These are phyloP conservation scores for Coemansia sp. DNA, from an alignment of 371 early-diverging fungal species.

Conservation along the genomic window DNA sequence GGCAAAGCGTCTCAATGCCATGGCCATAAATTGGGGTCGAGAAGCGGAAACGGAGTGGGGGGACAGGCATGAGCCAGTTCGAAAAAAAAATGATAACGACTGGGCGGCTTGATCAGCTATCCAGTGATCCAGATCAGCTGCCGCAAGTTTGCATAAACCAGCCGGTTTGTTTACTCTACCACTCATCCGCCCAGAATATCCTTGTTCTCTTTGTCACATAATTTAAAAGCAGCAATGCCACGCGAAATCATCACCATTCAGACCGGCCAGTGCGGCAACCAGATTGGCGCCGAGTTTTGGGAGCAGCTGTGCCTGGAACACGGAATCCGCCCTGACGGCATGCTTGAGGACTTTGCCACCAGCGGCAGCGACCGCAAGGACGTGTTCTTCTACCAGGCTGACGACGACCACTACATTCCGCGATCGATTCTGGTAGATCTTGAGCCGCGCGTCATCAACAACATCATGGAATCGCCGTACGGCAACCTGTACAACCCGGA, in stretches of 20 bases:
- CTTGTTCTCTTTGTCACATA: slow-evolving; percentile 2
- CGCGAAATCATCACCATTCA: slow-evolving; percentile 94
- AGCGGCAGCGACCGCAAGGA: slow-evolving; percentile 93
- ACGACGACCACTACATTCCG: slow-evolving; percentile 94
- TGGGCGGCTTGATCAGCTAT: too few species aligned
- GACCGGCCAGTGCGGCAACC: slow-evolving; percentile 98
- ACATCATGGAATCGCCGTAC: slow-evolving; percentile 67
- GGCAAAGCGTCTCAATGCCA: too few species aligned
- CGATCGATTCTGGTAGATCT: slow-evolving; percentile 88
- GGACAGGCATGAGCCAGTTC: too few species aligned
- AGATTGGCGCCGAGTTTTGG: slow-evolving; percentile 96
- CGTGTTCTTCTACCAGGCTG: slow-evolving; percentile 99
- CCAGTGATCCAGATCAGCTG: too few species aligned
- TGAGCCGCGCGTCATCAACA: slow-evolving; percentile 81
- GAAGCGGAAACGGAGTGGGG: too few species aligned
- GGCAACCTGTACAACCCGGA: slow-evolving; percentile 88
- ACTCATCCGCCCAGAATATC: too few species aligned
- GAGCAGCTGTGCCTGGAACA: slow-evolving; percentile 87
- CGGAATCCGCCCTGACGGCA: slow-evolving; percentile 82
- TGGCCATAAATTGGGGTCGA: too few species aligned
- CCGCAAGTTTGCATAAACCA: too few species aligned
- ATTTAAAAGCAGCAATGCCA: slow-evolving; percentile 30
- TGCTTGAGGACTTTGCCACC: slow-evolving; percentile 82
- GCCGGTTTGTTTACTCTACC: too few species aligned
- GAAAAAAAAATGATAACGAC: too few species aligned